Evolutionary conservation across 1,284 basidiomycete genomes (phyloP).

Genomic region (Porodaedalea pini): DNA sequence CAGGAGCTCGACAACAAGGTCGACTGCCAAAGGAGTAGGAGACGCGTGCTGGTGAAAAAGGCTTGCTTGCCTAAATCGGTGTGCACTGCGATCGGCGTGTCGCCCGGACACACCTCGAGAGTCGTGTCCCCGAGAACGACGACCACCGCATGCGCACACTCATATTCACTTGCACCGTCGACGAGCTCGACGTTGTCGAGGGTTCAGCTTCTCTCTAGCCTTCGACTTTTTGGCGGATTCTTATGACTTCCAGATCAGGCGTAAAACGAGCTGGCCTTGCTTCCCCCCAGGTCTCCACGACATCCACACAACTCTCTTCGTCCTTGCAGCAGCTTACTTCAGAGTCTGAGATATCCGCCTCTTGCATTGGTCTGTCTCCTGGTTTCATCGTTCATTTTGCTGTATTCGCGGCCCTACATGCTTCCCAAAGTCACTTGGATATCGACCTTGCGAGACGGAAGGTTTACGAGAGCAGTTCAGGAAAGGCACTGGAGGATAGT

Average conservation of each 20-base stretch:
- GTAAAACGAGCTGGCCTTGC: conserved; percentile 32
- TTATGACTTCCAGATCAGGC: conserved; percentile 21
- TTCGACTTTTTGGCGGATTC: neutral
- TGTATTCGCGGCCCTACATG: conserved; percentile 37
- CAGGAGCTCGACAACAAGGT: no score
- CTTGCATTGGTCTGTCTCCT: conserved; percentile 18
- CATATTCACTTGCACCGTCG: neutral
- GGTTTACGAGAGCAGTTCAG: conserved; percentile 39
- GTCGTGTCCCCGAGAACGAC: neutral
- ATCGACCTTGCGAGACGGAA: conserved; percentile 55
- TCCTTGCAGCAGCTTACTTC: conserved; percentile 33
- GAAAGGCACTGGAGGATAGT: conserved; percentile 41
- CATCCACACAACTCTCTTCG: conserved; percentile 36
- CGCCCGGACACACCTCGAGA: neutral
- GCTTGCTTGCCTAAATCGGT: neutral
- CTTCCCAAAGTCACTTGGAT: conserved; percentile 35
- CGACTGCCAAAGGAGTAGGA: no score
- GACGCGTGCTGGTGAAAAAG: neutral
- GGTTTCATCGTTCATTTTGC: conserved; percentile 42
- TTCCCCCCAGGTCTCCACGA: conserved; percentile 33
- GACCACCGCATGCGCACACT: neutral
- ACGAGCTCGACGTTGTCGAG: conserved; percentile 3
- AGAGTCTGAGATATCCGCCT: conserved; percentile 15
- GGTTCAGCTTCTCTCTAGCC: neutral
- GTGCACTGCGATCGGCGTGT: neutral